Evolutionary conservation across 1,284 basidiomycete genomes (phyloP).

Genomic region (Trichosporon coremiiforme): DNA sequence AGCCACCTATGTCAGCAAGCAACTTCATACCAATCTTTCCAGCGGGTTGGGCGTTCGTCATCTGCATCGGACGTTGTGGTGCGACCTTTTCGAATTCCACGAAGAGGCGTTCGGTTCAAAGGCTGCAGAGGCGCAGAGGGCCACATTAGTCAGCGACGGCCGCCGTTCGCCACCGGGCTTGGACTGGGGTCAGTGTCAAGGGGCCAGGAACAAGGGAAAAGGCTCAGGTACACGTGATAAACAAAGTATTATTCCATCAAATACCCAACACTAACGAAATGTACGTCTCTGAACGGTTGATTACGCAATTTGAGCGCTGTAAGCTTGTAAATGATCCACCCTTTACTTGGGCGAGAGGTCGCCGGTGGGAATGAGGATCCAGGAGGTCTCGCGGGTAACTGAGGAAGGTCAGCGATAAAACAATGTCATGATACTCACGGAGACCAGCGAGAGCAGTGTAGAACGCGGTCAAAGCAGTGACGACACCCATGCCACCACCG

Average conservation of each 20-base stretch:
- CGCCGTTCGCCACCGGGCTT: background rate
- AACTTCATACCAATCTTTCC: too few relatives aligned
- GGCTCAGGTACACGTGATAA: background rate
- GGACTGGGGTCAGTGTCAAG: background rate
- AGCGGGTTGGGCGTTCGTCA: background rate
- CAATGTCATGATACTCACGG: too few relatives aligned
- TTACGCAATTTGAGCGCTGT: background rate
- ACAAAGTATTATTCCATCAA: slow-evolving; percentile 16
- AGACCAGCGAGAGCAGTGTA: slow-evolving; percentile 61
- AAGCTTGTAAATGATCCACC: background rate
- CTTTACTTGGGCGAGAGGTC: slow-evolving; percentile 41
- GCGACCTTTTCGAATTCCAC: background rate
- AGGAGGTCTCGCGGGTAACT: slow-evolving; percentile 57
- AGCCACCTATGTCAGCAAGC: background rate
- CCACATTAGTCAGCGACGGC: background rate
- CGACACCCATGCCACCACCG: slow-evolving; percentile 70
- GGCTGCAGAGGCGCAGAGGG: too few relatives aligned
- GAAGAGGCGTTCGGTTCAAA: background rate
- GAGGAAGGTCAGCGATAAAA: too few relatives aligned
- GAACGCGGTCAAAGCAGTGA: slow-evolving; percentile 46
- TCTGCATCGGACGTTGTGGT: background rate
- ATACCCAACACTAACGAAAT: too few relatives aligned
- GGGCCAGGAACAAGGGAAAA: slow-evolving; percentile 8
- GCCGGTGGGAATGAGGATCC: slow-evolving; percentile 59
- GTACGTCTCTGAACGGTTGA: background rate